These are phyloP conservation scores for Arachis hypogaea DNA, from an alignment of 306 rosid genomes.

Conservation along the genomic window DNA sequence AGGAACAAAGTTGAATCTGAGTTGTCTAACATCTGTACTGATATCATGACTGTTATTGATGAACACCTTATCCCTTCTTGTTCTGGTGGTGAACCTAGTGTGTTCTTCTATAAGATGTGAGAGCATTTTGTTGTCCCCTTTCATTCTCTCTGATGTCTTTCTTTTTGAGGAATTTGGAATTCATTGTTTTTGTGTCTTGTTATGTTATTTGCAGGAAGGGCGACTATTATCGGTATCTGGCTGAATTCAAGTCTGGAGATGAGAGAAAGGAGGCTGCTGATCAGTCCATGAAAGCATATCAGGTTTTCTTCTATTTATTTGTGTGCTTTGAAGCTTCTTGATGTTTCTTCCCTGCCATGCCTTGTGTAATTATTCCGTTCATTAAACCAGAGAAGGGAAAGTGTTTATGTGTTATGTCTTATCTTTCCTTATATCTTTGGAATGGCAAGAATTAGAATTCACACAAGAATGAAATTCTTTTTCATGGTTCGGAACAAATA, in stretches of 20 bases:
- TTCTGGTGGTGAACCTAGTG: constrained; percentile 48
- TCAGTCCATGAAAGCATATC: constrained; percentile 61
- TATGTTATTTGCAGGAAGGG: constrained; percentile 54
- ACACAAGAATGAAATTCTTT: too few relatives aligned
- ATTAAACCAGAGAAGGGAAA: neutral
- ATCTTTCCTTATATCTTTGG: too few relatives aligned
- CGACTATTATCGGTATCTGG: constrained; percentile 63
- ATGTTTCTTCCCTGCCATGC: constrained; percentile 5
- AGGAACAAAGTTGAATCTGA: constrained; percentile 61
- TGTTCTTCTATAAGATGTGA: constrained; percentile 64
- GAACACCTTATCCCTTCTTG: constrained; percentile 58
- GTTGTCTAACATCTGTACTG: constrained; percentile 52
- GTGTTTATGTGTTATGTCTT: neutral
- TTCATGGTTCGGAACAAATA: too few relatives aligned
- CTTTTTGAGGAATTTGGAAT: constrained; percentile 11
- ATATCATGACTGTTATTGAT: constrained; percentile 60
- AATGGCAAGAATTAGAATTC: too few relatives aligned
- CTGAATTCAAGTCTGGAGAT: constrained; percentile 52
- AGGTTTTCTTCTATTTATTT: constrained; percentile 46
- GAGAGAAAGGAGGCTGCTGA: constrained; percentile 68
- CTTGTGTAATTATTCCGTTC: neutral
- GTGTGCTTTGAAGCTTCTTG: constrained; percentile 14
- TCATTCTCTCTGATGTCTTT: neutral
- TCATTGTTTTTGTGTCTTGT: constrained; percentile 1
- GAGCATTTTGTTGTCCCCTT: neutral